These are phyloP conservation scores for Cladosporium cucumerinum DNA, from an alignment of 2,329 filamentous ascomycete species.

Conservation along the genomic window DNA sequence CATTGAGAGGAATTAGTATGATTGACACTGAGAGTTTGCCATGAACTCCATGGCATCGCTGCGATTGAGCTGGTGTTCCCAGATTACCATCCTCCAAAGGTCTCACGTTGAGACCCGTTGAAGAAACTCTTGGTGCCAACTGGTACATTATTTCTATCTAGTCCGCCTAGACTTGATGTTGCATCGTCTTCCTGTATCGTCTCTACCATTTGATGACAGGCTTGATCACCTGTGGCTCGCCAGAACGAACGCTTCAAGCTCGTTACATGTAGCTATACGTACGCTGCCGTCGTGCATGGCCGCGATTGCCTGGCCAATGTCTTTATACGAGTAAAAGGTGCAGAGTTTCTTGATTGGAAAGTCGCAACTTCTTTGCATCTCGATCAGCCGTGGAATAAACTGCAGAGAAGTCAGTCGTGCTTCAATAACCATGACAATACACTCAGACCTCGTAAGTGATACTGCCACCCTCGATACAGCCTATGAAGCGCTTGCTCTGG, in stretches of 20 bases:
- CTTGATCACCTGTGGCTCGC: neutral
- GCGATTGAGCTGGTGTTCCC: neutral
- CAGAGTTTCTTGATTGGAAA: conserved; percentile 3
- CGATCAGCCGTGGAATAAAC: conserved; percentile 1
- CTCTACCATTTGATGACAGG: neutral
- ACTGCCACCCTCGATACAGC: conserved; percentile 2
- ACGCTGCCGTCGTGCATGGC: conserved; percentile 2
- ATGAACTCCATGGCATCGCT: neutral
- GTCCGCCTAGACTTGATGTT: neutral
- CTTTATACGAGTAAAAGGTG: conserved; percentile 1
- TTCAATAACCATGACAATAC: neutral
- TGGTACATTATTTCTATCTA: neutral
- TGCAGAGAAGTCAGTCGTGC: neutral
- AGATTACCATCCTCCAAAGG: neutral
- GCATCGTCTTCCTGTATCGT: neutral
- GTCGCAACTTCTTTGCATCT: neutral
- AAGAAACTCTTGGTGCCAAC: neutral
- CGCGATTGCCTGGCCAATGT: neutral
- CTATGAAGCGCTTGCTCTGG: conserved; percentile 1
- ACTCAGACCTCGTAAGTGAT: neutral
- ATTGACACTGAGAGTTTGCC: neutral
- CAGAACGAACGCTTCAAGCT: neutral
- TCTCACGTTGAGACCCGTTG: neutral
- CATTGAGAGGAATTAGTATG: neutral
- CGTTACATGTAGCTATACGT: neutral